Evolutionary conservation across 768 basidiomycete species (phyloP), one percentile per base, ranked within the genome.

Genomic region (Cyclocybe cylindracea): DNA sequence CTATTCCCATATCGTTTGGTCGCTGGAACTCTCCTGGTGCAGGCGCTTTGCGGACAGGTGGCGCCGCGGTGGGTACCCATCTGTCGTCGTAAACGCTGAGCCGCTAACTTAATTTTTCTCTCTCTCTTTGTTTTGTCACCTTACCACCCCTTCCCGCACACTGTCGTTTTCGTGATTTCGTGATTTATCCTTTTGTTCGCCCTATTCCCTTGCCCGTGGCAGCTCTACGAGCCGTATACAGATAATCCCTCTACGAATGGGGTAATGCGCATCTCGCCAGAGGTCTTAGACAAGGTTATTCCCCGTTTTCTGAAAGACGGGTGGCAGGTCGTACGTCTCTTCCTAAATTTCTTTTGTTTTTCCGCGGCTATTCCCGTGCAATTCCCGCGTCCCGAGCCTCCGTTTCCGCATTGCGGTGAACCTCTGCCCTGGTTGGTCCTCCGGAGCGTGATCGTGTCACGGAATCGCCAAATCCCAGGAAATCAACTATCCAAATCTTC

Each of bases 11-110:
- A 47, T 44, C 24, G 24, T 2, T 24, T 24, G 24, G 4, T 3
- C 5, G 5, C 5, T 24, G 24, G 24, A 24, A 24, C 2, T 24
- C 24, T 24, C 24, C 18, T 35, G 29, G 18, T 42, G n/a, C 48
- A 89, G 88, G 93, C 51, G 94, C 94, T 16, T 71, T 97, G 32
- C 81, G 94, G 24, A 87, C 87, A 10, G 87, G 91, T 49, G 94
- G 94, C 43, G 92, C 94, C 36, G 94, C 94, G 38, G 87, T 88
- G 69, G 64, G 77, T 65, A 35, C n/a, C 4, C 1, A 19, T 39
- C 39, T 31, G 29, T 7, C 3, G 34, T 18, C n/a, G 10, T 34
- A 19, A 14, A 31, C 19, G 10, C 10, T 13, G 31, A 10, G 19
- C 16, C 18, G 11, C 39, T 43, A n/a, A 41, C 40, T n/a, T n/a